phyloP scores from a whole-genome alignment of 768 basidiomycete species.

The Pisolithus sp. region DNA sequence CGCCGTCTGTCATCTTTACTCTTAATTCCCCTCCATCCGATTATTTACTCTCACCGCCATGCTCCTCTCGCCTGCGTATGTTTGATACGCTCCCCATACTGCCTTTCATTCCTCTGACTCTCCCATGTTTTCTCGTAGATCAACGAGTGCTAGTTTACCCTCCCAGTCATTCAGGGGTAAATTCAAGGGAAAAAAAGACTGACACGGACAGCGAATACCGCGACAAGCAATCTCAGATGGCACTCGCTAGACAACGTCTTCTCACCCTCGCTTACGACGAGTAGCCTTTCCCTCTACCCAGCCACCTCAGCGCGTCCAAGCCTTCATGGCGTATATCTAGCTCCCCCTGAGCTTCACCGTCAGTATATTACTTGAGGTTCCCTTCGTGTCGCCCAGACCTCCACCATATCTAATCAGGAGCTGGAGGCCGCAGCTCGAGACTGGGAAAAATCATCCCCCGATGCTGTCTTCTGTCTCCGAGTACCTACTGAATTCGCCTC shows the following conservation, averaged over 20 bases:
- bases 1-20: conserved; percentile 19
- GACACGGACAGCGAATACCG: conserved; percentile 59
- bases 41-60: conserved; percentile 36
- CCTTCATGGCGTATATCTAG: conserved; percentile 27
- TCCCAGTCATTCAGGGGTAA: conserved; percentile 51
- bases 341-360: conserved; percentile 65
- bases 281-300: conserved; percentile 8
- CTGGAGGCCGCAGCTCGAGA: conserved; percentile 74
- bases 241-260: conserved; percentile 66
- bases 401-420: conserved; percentile 44
- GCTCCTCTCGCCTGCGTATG: conserved; percentile 80
- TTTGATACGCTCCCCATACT: conserved; percentile 20
- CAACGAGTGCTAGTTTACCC: conserved; percentile 56
- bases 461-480: conserved; percentile 66
- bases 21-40: conserved; percentile 15
- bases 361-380: conserved; percentile 18
- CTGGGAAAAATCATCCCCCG: conserved; percentile 83
- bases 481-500: conserved; percentile 87
- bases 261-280: conserved; percentile 79
- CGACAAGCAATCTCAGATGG: conserved; percentile 52
- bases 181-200: conserved; percentile 57
- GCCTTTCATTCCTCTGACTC: conserved; percentile 14
- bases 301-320: conserved; percentile 1
- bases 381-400: not conserved
- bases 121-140: conserved; percentile 43